A percentile compares a stretch with the other conserved stretches of the same genome.
These are phyloP conservation scores for Pichia sporocuriosa DNA, from an alignment of 805 yeast species.

Conservation along the genomic window DNA sequence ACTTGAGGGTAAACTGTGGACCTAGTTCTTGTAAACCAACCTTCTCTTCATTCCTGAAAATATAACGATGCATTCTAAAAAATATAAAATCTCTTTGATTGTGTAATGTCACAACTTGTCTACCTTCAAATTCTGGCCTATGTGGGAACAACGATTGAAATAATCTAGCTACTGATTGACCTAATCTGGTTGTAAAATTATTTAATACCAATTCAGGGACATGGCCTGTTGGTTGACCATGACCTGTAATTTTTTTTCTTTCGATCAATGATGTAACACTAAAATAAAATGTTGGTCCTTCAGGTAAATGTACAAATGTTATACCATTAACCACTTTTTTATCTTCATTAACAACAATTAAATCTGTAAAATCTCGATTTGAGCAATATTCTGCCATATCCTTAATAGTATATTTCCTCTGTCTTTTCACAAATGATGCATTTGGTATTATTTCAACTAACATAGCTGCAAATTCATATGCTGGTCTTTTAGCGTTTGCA, in stretches of 20 bases:
- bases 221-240: conserved; percentile 86
- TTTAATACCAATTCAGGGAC: conserved; percentile 88
- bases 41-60: conserved; percentile 81
- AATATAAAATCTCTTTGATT: conserved; percentile 94
- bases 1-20: conserved; percentile 87
- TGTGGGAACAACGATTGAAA: conserved; percentile 92
- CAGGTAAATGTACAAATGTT: conserved; percentile 89
- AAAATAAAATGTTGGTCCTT: conserved; percentile 92
- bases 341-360: conserved; percentile 88
- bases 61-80: conserved; percentile 90
- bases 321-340: conserved; percentile 88
- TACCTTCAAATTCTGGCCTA: conserved; percentile 87
- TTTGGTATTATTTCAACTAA: conserved; percentile 81
- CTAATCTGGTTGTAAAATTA: conserved; percentile 87
- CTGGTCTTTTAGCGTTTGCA: conserved; percentile 76
- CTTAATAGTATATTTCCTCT: conserved; percentile 72
- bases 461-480: conserved; percentile 85
- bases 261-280: conserved; percentile 71
- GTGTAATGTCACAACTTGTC: conserved; percentile 93
- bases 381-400: conserved; percentile 81
- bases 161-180: conserved; percentile 86
- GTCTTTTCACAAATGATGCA: conserved; percentile 80
- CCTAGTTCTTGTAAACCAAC: conserved; percentile 96
- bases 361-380: conserved; percentile 80
- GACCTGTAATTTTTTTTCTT: conserved; percentile 73